phyloP scores from a whole-genome alignment of 768 basidiomycete species.

The Lactarius tabidus region DNA sequence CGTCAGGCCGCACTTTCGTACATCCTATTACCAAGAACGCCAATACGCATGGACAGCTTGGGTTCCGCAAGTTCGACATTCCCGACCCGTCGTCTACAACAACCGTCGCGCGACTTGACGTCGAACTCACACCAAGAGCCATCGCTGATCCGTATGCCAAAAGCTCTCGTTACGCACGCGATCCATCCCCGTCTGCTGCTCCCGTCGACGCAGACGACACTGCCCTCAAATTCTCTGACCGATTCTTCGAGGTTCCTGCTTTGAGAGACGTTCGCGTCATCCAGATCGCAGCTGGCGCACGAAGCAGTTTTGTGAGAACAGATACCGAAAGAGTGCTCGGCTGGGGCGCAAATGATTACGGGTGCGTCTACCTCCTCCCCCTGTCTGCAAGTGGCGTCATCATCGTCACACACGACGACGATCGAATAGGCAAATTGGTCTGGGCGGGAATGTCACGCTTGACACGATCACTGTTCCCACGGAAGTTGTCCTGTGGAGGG shows the following conservation, averaged over 20 bases:
- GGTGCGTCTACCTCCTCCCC: slow-evolving; percentile 42
- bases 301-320: slow-evolving; percentile 72
- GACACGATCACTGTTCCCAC: slow-evolving; percentile 77
- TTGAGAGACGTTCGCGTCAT: slow-evolving; percentile 58
- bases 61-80: slow-evolving; percentile 61
- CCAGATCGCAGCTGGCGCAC: slow-evolving; percentile 68
- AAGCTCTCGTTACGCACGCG: slow-evolving; percentile 40
- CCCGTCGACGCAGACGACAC: slow-evolving; percentile 32
- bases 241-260: slow-evolving; percentile 73
- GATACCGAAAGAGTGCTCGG: slow-evolving; percentile 69
- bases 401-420: neutral
- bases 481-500: slow-evolving; percentile 71
- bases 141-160: slow-evolving; percentile 48
- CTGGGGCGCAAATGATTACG: slow-evolving; percentile 87
- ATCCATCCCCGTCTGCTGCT: slow-evolving; percentile 34
- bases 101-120: slow-evolving; percentile 36
- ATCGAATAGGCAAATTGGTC: slow-evolving; percentile 66
- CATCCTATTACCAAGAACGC: slow-evolving; percentile 71
- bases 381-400: neutral
- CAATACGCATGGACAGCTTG: slow-evolving; percentile 82
- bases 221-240: slow-evolving; percentile 61
- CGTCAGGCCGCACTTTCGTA: slow-evolving; percentile 70
- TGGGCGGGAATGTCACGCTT: slow-evolving; percentile 59
- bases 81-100: slow-evolving; percentile 33
- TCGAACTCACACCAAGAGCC: slow-evolving; percentile 57